A percentile compares a stretch with the other conserved stretches of the same genome.
Conservation (phyloP, 768 basidiomycete species). For the Infundibulicybe gibba region DNA sequence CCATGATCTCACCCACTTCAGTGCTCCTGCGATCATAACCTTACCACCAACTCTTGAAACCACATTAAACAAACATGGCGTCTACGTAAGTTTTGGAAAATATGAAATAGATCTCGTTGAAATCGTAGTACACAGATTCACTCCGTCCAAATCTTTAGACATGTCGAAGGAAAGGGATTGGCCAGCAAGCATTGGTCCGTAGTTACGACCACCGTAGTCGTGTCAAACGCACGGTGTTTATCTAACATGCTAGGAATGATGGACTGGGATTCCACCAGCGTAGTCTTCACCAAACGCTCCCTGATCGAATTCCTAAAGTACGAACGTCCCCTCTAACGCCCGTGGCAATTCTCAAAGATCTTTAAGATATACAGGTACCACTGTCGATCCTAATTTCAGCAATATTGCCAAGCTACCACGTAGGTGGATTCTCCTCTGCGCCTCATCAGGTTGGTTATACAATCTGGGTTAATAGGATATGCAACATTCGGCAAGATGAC, state of each 20-base stretch:
- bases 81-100: background rate
- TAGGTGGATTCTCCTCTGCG: conserved; percentile 24
- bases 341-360: background rate
- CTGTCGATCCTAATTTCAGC: conserved; percentile 71
- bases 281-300: conserved; percentile 77
- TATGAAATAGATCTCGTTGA: background rate
- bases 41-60: too few species aligned
- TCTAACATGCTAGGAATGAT: conserved; percentile 51
- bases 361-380: conserved; percentile 65
- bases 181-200: conserved; percentile 61
- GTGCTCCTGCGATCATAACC: too few species aligned
- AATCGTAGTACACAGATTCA: conserved; percentile 41
- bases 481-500: conserved; percentile 65
- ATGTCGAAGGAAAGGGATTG: conserved; percentile 70
- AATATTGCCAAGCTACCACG: conserved; percentile 77
- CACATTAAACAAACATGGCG: too few species aligned
- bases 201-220: conserved; percentile 1
- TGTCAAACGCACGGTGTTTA: background rate
- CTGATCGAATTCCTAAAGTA: conserved; percentile 79
- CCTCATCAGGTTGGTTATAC: background rate
- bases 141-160: conserved; percentile 52
- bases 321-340: conserved; percentile 12
- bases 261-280: conserved; percentile 75
- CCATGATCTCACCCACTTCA: too few species aligned
- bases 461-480: conserved; percentile 44